Percentiles rank a stretch among this genome's conserved stretches.
phyloP scores from a whole-genome alignment of 192 early-diverging fungal genomes.

The Phlyctochytrium arcticum region DNA sequence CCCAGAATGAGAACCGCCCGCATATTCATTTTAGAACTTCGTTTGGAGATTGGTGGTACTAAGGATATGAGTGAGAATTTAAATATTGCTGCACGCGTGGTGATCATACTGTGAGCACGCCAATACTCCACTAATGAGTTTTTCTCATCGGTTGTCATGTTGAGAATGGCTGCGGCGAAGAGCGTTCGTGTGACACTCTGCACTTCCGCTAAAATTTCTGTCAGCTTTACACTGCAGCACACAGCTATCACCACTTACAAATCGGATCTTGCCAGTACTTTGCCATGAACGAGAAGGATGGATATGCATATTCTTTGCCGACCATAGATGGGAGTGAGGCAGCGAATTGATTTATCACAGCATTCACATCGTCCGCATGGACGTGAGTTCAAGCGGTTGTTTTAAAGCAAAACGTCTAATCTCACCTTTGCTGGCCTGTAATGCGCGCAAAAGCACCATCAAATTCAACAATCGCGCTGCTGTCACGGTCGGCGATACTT shows the following conservation, averaged over 20 bases:
- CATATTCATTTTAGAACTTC: slow-evolving; percentile 39
- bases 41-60: slow-evolving; percentile 48
- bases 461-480: slow-evolving; percentile 66
- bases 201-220: slow-evolving; percentile 60
- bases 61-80: too few relatives aligned
- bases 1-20: slow-evolving; percentile 72
- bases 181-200: slow-evolving; percentile 61
- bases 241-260: too few relatives aligned
- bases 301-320: slow-evolving; percentile 46
- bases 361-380: too few relatives aligned
- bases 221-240: too few relatives aligned
- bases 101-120: slow-evolving; percentile 56
- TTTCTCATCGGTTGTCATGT: slow-evolving; percentile 47
- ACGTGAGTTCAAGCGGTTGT: too few relatives aligned
- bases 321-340: slow-evolving; percentile 42
- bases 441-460: slow-evolving; percentile 47
- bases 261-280: slow-evolving; percentile 84
- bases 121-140: slow-evolving; percentile 61
- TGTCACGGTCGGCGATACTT: slow-evolving; percentile 58
- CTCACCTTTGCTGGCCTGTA: too few relatives aligned
- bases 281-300: slow-evolving; percentile 67
- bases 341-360: too few relatives aligned
- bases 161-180: slow-evolving; percentile 49
- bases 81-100: too few relatives aligned
- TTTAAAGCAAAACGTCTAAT: too few relatives aligned